Base-by-base conservation (phyloP, 1,284 basidiomycete genomes). In the Ganoderma sinense region DNA sequence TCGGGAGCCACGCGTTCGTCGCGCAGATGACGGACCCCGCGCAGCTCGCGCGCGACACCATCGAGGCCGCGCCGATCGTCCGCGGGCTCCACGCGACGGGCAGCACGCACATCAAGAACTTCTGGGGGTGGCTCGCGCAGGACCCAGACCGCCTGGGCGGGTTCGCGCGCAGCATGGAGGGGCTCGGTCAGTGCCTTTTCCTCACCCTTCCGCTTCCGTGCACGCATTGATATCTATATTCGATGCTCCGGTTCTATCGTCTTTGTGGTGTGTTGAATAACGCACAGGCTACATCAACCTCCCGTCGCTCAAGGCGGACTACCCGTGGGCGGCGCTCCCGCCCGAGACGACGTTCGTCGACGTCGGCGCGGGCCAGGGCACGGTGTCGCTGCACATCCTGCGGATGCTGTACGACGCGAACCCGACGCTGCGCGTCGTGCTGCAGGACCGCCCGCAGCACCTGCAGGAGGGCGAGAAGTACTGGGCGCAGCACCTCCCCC, bases 371-470 rank as follows among this genome's bases (percentile, higher is more conserved):
- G 64, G 64, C 29, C 64, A 65, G 64, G 64, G 64, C 26, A 43
- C 55, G 7, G 64, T 65, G 26, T 56, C 64, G 3, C 53, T 65
- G 55, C 64, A 65, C 64, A 29, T 65, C 41, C 64, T 65, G n/a
- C 43, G 41, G 64, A 55, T 43, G 29, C 55, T 65, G 16, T 65
- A 65, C 55, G 53, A 31, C 20, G 43, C 56, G 56, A 43, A 59
- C 13, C 64, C 55, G 53, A 65, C 64, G 8, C 64, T 65, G 29
- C 58, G 33, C 20, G 64, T 45, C 18, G 64, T 65, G n/a, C 16
- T 66, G 33, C 58, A 66, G 56, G 58, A 66, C 43, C 51, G 51
- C 39, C 51, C 63, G 16, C 36, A 55, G 48, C 63, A 53, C 14
- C 48, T 64, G 6, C 48, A 64, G 39, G 39, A 53, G 39, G 63